Evolutionary conservation across 1,284 basidiomycete genomes (phyloP), one percentile per base, ranked within the genome.

Genomic region (Austroboletus sp.): DNA sequence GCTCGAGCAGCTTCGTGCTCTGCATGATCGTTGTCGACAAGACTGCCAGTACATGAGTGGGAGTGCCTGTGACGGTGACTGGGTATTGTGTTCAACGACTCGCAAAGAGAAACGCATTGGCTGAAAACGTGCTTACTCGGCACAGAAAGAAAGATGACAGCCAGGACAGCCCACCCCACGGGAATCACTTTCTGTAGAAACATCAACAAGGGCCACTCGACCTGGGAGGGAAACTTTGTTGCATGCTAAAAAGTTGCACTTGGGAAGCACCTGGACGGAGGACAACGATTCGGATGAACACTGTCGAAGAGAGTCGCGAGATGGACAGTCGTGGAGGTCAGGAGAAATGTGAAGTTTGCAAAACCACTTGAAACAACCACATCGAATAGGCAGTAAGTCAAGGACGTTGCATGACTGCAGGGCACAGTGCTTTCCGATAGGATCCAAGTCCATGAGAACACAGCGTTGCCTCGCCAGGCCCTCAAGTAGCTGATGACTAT

Each of bases 131-230:
- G 85, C 85, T 71, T 62, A 86, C 85, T 71, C 62, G 40, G 74
- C 73, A 58, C 85, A 89, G 61, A 80, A 86, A 4, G 75, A 69
- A 32, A 67, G 66, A 6, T 67, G 59, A 58, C 85, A 87, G n/a
- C 68, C 55, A 3, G 66, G 47, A 56, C 84, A 85, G 13, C 69
- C 56, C 3, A 31, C 25, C n/a, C 38, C 43, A 7, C 12, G 40
- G 8, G 37, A 30, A 32, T 57, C 61, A n/a, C 61, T 61, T 25
- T 66, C 64, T 10, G 45, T 52, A 2, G 55, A 34, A 25, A 55
- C 56, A 7, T 62, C 49, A 21, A 54, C 56, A 30, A 66, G 64
- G 7, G 67, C 50, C 25, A 65, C 48, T 16, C 56, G 63, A 2
- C 57, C 68, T 46, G 71, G 70, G 35, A 86, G 70, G 52, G 72